phyloP scores from a whole-genome alignment of 805 yeast species.

The Yamadazyma sp. region DNA sequence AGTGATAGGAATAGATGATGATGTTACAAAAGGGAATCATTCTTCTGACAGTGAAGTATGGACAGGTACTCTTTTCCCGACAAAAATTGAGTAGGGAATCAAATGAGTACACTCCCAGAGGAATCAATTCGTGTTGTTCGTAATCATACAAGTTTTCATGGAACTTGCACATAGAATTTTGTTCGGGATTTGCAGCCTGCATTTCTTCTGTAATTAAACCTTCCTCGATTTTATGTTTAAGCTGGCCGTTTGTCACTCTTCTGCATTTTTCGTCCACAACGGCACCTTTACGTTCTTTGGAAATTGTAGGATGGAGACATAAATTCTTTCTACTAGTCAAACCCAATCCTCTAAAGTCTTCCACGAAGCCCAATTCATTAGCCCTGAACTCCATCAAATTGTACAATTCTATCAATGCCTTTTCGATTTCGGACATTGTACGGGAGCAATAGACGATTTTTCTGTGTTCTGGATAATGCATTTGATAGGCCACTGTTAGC shows the following conservation, averaged over 20 bases:
- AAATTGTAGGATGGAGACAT: conserved; percentile 85
- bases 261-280: conserved; percentile 97
- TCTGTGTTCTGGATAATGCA: conserved; percentile 90
- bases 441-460: conserved; percentile 97
- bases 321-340: conserved; percentile 91
- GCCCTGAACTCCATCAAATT: conserved; percentile 85
- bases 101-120: conserved; percentile 92
- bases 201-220: conserved; percentile 52
- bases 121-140: conserved; percentile 87
- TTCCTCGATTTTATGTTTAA: conserved; percentile 61
- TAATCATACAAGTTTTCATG: conserved; percentile 87
- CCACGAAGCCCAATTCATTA: conserved; percentile 78
- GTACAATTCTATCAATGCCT: conserved; percentile 89
- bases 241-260: conserved; percentile 88
- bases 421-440: conserved; percentile 98
- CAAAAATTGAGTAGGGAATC: conserved; percentile 80
- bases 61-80: conserved; percentile 79
- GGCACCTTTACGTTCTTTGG: conserved; percentile 84
- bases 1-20: conserved; percentile 94
- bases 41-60: conserved; percentile 95
- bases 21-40: conserved; percentile 95
- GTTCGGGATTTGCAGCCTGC: conserved; percentile 43
- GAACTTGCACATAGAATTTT: conserved; percentile 62
- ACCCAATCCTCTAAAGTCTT: conserved; percentile 93
- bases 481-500: conserved; percentile 90